A percentile compares a stretch with the other conserved stretches of the same genome.
phyloP scores from a whole-genome alignment of 2,329 filamentous ascomycete species.

The Microdochium trichocladiopsis region DNA sequence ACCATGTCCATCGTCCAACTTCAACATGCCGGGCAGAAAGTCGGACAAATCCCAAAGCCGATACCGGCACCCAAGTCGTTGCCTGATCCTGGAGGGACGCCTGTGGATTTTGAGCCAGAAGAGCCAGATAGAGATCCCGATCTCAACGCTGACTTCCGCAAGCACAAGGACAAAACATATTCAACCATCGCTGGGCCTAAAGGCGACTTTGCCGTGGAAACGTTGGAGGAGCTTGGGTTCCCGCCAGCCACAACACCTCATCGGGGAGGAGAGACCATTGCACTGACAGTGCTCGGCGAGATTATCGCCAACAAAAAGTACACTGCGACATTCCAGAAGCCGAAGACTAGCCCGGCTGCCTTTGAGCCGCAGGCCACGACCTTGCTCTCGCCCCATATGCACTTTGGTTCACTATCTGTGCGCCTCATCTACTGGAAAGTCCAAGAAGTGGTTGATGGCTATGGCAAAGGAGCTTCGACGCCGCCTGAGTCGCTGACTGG shows the following conservation, averaged over 20 bases:
- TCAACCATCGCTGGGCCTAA: conserved; percentile 56
- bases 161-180: conserved; percentile 50
- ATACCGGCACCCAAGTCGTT: conserved; percentile 51
- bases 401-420: conserved; percentile 66
- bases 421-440: conserved; percentile 69
- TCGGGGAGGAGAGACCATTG: conserved; percentile 62
- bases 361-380: conserved; percentile 70
- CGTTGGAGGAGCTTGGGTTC: conserved; percentile 64
- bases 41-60: conserved; percentile 55
- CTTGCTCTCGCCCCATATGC: conserved; percentile 64
- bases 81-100: conserved; percentile 59
- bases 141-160: conserved; percentile 50
- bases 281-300: conserved; percentile 48
- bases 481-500: conserved; percentile 66
- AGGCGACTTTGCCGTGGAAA: conserved; percentile 63
- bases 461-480: conserved; percentile 47
- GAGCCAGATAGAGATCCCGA: conserved; percentile 45
- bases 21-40: conserved; percentile 52
- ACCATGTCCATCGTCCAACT: conserved; percentile 70
- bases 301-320: conserved; percentile 59
- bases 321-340: conserved; percentile 69
- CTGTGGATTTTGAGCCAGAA: conserved; percentile 50
- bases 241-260: conserved; percentile 58
- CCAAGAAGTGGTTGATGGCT: conserved; percentile 51
- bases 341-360: conserved; percentile 65